These are phyloP conservation scores for Lepidium sativum DNA, from an alignment of 345 rosid species.

Conservation along the genomic window DNA sequence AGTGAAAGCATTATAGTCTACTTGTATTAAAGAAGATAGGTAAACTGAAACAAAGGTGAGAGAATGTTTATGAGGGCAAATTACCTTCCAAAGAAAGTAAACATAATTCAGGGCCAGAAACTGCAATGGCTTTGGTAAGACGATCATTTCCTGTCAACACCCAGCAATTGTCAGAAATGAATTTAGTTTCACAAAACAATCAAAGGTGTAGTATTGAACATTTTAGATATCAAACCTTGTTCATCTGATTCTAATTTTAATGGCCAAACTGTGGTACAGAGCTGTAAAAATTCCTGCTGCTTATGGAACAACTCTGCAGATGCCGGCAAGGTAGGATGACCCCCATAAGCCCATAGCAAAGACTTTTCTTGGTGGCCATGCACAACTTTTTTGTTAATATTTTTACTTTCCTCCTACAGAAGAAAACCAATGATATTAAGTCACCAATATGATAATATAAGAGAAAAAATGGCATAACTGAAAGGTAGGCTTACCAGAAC, in stretches of 20 bases:
- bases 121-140: slow-evolving; percentile 36
- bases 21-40: background rate
- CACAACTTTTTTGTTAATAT: slow-evolving; percentile 38
- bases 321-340: slow-evolving; percentile 73
- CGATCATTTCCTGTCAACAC: slow-evolving; percentile 34
- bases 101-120: slow-evolving; percentile 49
- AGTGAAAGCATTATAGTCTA: background rate
- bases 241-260: slow-evolving; percentile 23
- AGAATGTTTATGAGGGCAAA: background rate
- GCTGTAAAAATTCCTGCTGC: slow-evolving; percentile 46
- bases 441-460: background rate
- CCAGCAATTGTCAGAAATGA: slow-evolving; percentile 13
- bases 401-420: slow-evolving; percentile 43
- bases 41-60: background rate
- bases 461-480: background rate
- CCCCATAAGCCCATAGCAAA: slow-evolving; percentile 83
- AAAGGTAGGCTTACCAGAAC: slow-evolving; percentile 44
- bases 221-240: slow-evolving; percentile 39
- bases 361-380: slow-evolving; percentile 45
- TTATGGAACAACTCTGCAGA: slow-evolving; percentile 42
- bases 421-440: slow-evolving; percentile 17
- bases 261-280: slow-evolving; percentile 65
- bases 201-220: slow-evolving; percentile 10
- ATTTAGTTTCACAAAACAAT: slow-evolving; percentile 5
- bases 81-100: slow-evolving; percentile 74